A percentile compares a stretch with the other conserved stretches of the same genome.
phyloP scores from a whole-genome alignment of 129 eudicot species.

The Escallonia rubra region DNA sequence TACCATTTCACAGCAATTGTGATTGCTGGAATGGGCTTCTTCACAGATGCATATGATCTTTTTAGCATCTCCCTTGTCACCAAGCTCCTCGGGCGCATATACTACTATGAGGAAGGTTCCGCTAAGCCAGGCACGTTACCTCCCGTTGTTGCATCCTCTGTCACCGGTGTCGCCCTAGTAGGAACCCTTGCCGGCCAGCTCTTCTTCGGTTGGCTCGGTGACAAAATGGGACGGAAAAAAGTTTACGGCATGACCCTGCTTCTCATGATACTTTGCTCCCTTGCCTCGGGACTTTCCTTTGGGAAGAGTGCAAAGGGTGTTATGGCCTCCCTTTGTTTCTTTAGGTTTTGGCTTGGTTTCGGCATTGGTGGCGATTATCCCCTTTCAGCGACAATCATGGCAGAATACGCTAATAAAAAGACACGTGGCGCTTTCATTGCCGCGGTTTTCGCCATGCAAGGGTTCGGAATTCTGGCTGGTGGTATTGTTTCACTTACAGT shows the following conservation, averaged over 20 bases:
- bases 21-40: slow-evolving; percentile 59
- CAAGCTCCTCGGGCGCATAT: slow-evolving; percentile 43
- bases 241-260: slow-evolving; percentile 48
- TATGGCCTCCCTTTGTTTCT: slow-evolving; percentile 51
- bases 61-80: slow-evolving; percentile 48
- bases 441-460: slow-evolving; percentile 67
- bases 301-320: slow-evolving; percentile 23
- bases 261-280: slow-evolving; percentile 35
- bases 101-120: slow-evolving; percentile 23
- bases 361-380: slow-evolving; percentile 65
- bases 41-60: slow-evolving; percentile 55
- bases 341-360: slow-evolving; percentile 59
- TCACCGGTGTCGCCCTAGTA: slow-evolving; percentile 44
- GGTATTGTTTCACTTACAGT: slow-evolving; percentile 36
- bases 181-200: slow-evolving; percentile 36
- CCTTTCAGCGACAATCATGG: slow-evolving; percentile 58
- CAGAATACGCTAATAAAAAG: slow-evolving; percentile 49
- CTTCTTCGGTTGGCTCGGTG: slow-evolving; percentile 46
- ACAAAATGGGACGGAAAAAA: slow-evolving; percentile 46
- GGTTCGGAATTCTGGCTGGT: slow-evolving; percentile 47
- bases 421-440: slow-evolving; percentile 57
- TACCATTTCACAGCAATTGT: slow-evolving; percentile 51
- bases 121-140: slow-evolving; percentile 39
- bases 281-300: slow-evolving; percentile 48
- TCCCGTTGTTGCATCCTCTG: slow-evolving; percentile 27